Conservation (phyloP, 441 rosid genomes). For the Mallotus repandus region DNA sequence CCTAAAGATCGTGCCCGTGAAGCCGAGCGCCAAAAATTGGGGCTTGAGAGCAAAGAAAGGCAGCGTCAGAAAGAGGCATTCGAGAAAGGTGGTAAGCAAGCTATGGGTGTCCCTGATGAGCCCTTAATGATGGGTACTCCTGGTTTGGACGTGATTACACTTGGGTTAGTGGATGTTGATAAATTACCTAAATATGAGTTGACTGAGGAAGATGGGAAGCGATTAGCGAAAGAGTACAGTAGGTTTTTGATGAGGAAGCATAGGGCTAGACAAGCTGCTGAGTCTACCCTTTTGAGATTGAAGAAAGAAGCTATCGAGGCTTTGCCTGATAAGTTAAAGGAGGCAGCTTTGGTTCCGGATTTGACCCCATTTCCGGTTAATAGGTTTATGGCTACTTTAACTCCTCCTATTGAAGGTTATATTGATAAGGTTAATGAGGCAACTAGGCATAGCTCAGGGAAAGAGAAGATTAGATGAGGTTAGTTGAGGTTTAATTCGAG, state of each 20-base stretch:
- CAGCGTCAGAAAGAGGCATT: conserved; percentile 63
- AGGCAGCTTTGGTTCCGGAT: conserved; percentile 76
- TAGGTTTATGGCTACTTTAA: conserved; percentile 75
- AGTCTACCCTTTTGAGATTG: conserved; percentile 48
- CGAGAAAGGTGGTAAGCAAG: conserved; percentile 67
- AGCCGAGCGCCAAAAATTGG: conserved; percentile 74
- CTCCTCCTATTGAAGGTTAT: conserved; percentile 91
- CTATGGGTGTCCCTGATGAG: conserved; percentile 62
- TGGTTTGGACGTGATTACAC: conserved; percentile 61
- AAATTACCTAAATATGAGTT: conserved; percentile 69
- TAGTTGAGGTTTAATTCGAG: neutral
- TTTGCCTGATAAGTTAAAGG: conserved; percentile 64
- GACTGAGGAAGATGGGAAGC: conserved; percentile 73
- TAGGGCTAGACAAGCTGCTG: conserved; percentile 75
- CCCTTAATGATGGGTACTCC: conserved; percentile 70
- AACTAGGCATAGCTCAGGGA: conserved; percentile 54
- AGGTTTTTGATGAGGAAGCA: conserved; percentile 77
- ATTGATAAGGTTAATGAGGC: conserved; percentile 79
- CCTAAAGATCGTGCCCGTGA: conserved; percentile 59
- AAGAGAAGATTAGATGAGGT: conserved; percentile 69
- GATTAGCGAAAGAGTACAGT: conserved; percentile 79
- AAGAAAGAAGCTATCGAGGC: conserved; percentile 86
- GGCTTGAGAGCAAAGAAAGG: conserved; percentile 63
- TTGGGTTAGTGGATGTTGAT: conserved; percentile 65
- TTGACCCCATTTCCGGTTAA: conserved; percentile 67